Conservation (phyloP, 1,139 yeast genomes). For the Hansenula anomala region DNA sequence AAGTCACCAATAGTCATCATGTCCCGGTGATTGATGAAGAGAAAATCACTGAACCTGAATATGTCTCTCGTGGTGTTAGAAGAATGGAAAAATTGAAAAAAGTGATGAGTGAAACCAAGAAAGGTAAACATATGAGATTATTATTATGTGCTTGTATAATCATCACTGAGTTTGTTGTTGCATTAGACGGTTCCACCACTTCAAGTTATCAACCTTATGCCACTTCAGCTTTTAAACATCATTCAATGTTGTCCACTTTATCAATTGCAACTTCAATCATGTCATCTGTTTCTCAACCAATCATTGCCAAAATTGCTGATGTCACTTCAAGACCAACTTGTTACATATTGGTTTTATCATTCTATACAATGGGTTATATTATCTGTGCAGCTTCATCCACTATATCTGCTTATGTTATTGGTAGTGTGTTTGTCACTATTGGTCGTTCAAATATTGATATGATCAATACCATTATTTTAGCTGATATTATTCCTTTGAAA, state of each 20-base stretch:
- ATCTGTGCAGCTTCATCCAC: conserved; percentile 26
- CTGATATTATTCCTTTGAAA: conserved; percentile 31
- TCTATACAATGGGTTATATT: conserved; percentile 28
- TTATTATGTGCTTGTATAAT: conserved; percentile 36
- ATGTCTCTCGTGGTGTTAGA: too few species aligned
- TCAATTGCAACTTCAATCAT: conserved; percentile 28
- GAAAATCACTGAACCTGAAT: too few species aligned
- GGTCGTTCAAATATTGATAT: conserved; percentile 27
- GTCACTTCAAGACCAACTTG: conserved; percentile 27
- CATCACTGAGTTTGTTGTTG: too few species aligned
- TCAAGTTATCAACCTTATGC: conserved; percentile 30
- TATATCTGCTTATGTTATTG: conserved; percentile 29
- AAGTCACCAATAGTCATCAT: too few species aligned
- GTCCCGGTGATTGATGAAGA: too few species aligned
- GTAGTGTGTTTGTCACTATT: conserved; percentile 27
- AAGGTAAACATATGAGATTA: too few species aligned
- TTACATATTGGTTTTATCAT: conserved; percentile 21
- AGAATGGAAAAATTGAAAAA: too few species aligned
- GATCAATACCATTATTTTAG: conserved; percentile 26
- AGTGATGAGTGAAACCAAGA: too few species aligned
- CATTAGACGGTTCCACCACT: conserved; percentile 35
- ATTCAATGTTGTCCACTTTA: conserved; percentile 32
- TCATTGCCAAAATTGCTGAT: conserved; percentile 30
- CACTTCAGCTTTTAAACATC: conserved; percentile 30
- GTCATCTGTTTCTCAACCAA: conserved; percentile 26